Conservation (phyloP, 495 filamentous ascomycete genomes). For the Xylaria telfairii region DNA sequence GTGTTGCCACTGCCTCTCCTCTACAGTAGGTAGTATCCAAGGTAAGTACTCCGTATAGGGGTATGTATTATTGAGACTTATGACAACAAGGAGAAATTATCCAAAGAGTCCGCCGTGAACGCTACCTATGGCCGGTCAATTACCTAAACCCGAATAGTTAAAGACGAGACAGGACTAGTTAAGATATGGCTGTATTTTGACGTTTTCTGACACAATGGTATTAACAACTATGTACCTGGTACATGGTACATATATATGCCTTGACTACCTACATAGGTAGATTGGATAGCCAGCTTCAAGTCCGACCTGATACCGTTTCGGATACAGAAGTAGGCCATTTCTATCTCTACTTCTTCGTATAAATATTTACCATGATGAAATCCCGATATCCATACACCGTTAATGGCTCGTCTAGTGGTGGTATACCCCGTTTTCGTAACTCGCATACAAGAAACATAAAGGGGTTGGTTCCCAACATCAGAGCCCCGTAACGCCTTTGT, state of each 20-base stretch:
- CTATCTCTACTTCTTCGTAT: neutral
- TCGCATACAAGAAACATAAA: neutral
- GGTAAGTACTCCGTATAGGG: neutral
- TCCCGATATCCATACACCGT: conserved; percentile 1
- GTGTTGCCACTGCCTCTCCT: neutral
- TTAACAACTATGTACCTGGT: too few relatives aligned
- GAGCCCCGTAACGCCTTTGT: conserved; percentile 35
- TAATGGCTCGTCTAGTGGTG: conserved; percentile 10
- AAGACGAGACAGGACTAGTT: neutral
- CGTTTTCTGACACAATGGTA: neutral
- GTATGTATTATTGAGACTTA: neutral
- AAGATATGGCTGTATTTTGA: neutral
- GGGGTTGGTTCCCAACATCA: conserved; percentile 11
- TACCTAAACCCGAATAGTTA: neutral
- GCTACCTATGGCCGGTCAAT: neutral
- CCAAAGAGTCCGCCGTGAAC: neutral
- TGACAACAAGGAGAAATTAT: neutral
- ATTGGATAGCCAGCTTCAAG: neutral
- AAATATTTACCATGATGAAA: conserved; percentile 5
- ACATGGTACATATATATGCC: neutral
- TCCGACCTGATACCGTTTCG: neutral
- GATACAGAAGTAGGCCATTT: neutral
- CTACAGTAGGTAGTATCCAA: neutral
- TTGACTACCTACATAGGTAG: too few relatives aligned
- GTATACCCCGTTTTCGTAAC: neutral